Evolutionary conservation across 2,329 filamentous ascomycete species (phyloP).

Genomic region (Amylocarpus encephaloides): DNA sequence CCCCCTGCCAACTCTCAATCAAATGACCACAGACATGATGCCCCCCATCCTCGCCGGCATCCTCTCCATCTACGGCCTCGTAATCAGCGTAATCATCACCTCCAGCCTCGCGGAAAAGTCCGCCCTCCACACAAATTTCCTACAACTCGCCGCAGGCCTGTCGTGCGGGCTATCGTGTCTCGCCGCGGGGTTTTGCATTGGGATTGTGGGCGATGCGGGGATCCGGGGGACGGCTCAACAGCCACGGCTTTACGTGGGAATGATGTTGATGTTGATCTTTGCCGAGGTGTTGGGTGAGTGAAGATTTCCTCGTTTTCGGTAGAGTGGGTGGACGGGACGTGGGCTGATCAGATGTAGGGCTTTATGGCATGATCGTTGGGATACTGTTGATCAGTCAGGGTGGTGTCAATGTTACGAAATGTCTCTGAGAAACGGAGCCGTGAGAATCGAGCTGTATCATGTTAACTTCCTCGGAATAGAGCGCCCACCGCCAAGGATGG

Average conservation of each 20-base stretch:
- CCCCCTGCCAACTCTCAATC: not conserved
- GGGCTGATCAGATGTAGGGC: conserved; percentile 52
- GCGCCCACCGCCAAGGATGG: no score
- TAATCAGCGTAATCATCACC: conserved; percentile 78
- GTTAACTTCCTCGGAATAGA: no score
- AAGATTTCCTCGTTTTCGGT: no score
- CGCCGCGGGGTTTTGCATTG: conserved; percentile 69
- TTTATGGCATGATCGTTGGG: conserved; percentile 95
- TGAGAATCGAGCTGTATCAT: no score
- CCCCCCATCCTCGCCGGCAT: conserved; percentile 99
- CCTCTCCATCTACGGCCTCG: conserved; percentile 93
- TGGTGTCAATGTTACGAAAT: conserved; percentile 43
- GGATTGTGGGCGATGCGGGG: conserved; percentile 80
- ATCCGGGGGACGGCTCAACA: conserved; percentile 71
- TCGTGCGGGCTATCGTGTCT: conserved; percentile 73
- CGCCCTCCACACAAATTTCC: conserved; percentile 70
- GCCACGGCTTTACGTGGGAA: conserved; percentile 63
- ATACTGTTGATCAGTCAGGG: conserved; percentile 98
- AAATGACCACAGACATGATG: conserved; percentile 68
- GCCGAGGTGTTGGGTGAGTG: conserved; percentile 68
- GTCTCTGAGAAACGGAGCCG: not conserved
- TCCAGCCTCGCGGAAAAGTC: conserved; percentile 65
- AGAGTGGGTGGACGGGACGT: no score
- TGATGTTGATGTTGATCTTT: conserved; percentile 78
- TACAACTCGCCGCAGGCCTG: conserved; percentile 74